These are phyloP conservation scores for Mortierella sp. DNA, from an alignment of 371 early-diverging fungal genomes.

Conservation along the genomic window DNA sequence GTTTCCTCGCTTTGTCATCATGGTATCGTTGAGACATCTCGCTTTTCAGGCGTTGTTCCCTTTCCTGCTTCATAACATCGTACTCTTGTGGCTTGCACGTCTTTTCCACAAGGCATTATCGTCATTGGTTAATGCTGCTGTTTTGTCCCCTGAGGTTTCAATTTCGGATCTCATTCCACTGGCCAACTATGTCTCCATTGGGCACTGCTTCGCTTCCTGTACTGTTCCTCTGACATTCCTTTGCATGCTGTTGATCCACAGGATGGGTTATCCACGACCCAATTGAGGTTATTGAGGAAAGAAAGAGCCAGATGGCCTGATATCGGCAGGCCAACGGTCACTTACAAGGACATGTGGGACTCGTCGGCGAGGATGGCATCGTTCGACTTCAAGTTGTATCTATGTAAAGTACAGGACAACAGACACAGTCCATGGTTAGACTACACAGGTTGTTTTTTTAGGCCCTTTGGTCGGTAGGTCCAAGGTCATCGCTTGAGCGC, in stretches of 20 bases:
- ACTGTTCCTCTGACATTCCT: background rate
- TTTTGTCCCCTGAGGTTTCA: no score
- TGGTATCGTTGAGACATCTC: no score
- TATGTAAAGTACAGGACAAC: slow-evolving; percentile 8
- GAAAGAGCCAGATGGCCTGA: background rate
- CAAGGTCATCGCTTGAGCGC: background rate
- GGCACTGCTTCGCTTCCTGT: background rate
- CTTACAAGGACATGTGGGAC: slow-evolving; percentile 85
- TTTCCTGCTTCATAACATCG: no score
- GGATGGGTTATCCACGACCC: background rate
- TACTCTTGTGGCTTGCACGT: no score
- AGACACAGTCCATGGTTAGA: background rate
- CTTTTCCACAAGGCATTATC: no score
- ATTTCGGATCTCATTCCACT: no score
- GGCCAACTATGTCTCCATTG: no score
- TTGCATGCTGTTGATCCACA: background rate
- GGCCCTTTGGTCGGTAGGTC: background rate
- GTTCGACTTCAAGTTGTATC: slow-evolving; percentile 90
- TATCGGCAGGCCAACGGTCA: slow-evolving; percentile 6
- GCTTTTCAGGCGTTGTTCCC: no score
- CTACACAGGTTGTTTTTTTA: background rate
- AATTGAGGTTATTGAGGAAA: background rate
- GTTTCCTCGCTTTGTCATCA: no score
- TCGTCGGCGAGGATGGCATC: slow-evolving; percentile 95
- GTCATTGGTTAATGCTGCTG: no score